phyloP scores from a whole-genome alignment of 805 yeast genomes.

The Kluyveromyces dobzhanskii region DNA sequence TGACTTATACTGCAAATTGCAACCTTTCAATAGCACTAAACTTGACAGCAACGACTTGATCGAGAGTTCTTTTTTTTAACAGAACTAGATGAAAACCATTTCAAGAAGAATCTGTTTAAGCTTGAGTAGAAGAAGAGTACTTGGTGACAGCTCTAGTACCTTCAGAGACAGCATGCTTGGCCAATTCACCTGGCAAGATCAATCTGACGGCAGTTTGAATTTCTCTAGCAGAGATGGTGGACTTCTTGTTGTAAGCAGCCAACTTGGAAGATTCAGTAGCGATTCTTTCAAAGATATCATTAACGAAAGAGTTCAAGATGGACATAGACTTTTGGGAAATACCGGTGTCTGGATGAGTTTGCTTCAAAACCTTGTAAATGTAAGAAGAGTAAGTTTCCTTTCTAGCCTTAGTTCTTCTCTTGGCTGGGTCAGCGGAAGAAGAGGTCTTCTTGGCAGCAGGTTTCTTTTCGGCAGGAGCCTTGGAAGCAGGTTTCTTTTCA shows the following conservation, averaged over 20 bases:
- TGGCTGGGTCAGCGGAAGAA: conserved; percentile 64
- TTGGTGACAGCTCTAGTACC: conserved; percentile 98
- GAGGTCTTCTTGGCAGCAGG: conserved; percentile 91
- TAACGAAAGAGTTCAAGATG: conserved; percentile 96
- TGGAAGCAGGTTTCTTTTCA: conserved; percentile 59
- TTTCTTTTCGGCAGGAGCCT: conserved; percentile 96
- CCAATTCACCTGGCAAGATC: conserved; percentile 96
- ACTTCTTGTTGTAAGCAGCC: conserved; percentile 98
- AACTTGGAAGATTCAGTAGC: conserved; percentile 97
- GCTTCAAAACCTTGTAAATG: conserved; percentile 97
- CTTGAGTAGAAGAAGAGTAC: conserved; percentile 63
- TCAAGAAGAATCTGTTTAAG: no score
- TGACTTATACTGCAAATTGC: no score
- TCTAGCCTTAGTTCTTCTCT: conserved; percentile 92
- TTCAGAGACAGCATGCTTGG: conserved; percentile 97
- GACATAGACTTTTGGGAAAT: conserved; percentile 98
- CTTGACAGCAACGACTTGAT: no score
- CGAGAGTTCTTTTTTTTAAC: no score
- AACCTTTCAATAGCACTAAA: no score
- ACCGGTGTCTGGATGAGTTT: conserved; percentile 99
- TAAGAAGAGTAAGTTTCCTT: conserved; percentile 97
- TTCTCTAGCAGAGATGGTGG: conserved; percentile 96
- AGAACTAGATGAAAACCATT: no score
- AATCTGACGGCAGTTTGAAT: conserved; percentile 98
- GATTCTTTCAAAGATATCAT: conserved; percentile 96